A percentile compares a stretch with the other conserved stretches of the same genome.
Evolutionary conservation across 306 rosid genomes (phyloP).

Genomic region (Hippophae tibetana): DNA sequence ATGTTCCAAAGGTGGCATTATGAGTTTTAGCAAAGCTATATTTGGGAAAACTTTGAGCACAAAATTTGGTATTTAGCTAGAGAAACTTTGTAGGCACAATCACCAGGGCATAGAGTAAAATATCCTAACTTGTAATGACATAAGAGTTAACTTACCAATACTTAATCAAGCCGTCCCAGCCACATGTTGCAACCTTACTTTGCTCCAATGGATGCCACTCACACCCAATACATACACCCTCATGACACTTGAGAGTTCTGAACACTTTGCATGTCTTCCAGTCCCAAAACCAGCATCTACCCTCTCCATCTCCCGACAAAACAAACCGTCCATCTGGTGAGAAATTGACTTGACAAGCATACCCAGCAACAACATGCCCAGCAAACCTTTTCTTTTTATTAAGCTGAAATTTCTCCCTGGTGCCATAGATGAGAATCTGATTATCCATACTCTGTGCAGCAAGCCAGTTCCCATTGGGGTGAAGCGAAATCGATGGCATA

Average conservation of each 20-base stretch:
- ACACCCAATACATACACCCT: slow-evolving; percentile 84
- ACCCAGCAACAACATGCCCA: slow-evolving; percentile 89
- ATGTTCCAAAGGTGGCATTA: no score
- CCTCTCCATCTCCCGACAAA: slow-evolving; percentile 92
- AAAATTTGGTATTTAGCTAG: no score
- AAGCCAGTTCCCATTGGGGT: slow-evolving; percentile 88
- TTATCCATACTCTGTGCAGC: slow-evolving; percentile 98
- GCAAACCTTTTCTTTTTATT: slow-evolving; percentile 96
- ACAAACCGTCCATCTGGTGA: slow-evolving; percentile 96
- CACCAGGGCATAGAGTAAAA: background rate
- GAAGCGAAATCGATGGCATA: slow-evolving; percentile 89
- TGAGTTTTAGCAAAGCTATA: no score
- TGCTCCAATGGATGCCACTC: slow-evolving; percentile 96
- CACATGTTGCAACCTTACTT: slow-evolving; percentile 96
- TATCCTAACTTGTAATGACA: background rate
- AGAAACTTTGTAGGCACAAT: no score
- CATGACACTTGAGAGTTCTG: slow-evolving; percentile 89
- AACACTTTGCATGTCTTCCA: slow-evolving; percentile 98
- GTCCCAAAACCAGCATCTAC: slow-evolving; percentile 99
- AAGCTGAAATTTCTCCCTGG: slow-evolving; percentile 96
- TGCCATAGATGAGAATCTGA: slow-evolving; percentile 89
- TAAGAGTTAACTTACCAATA: slow-evolving; percentile 62
- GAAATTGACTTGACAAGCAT: slow-evolving; percentile 90
- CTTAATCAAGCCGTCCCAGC: slow-evolving; percentile 97
- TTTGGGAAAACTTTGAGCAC: no score